Base-by-base conservation (phyloP, 768 basidiomycete species). In the Mycena epipterygia region DNA sequence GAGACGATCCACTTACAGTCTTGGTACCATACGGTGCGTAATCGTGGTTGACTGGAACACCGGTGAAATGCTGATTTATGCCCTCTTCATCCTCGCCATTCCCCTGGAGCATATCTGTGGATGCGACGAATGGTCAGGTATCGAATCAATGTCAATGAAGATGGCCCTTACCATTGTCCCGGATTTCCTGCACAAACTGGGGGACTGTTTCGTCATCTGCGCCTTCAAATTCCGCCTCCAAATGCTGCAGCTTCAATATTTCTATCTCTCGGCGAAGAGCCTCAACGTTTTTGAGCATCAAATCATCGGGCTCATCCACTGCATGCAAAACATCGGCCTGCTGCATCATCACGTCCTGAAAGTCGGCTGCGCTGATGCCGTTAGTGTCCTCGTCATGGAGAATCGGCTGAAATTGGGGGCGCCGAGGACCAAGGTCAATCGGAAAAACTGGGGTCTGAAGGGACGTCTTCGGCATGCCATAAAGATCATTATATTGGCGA, bases 1-100 rank as follows among this genome's bases (percentile, higher is more conserved):
- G 2, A 30, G 7, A 41, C 19, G 9, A 21, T 8, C 29, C 8
- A 23, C 39, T 27, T n/a, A 68, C 67, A 0, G 67, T 68, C 29
- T 68, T 68, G 25, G 56, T 68, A 0, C 60, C 60, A 33, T 68
- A 68, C 13, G 60, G 60, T 35, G 66, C 49, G 16, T 68, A 68
- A 30, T 68, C 59, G 7, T 68, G 67, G 8, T 0, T 46, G 4
- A 25, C 12, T 7, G 67, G 59, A 27, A 68, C 52, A 7, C 52
- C 51, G 5, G 41, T 16, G 11, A 68, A 68, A 29, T 61, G 32
- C 41, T 60, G 27, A 25, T 55, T 35, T 5, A 60, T 35, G 0
- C 53, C 49, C 3, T 67, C 66, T 17, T 61, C 67, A 13, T 68
- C 57, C 16, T 42, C 59, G 8, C 57, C 65, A 23, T 30, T 32